Evolutionary conservation across 306 rosid genomes (phyloP), one percentile per base, ranked within the genome.

Genomic region (Aeschynomene evenia): DNA sequence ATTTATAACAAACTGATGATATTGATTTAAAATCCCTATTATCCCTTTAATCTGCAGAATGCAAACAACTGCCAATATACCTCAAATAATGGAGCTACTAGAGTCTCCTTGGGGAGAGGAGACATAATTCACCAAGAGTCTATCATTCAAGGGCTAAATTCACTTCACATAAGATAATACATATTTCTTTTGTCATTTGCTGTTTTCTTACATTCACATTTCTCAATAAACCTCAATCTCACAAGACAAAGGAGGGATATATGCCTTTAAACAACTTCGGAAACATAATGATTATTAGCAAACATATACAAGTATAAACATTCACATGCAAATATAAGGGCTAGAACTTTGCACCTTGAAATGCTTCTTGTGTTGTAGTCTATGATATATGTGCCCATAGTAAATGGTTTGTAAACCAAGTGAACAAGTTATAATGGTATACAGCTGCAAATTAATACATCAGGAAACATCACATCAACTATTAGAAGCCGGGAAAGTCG

Each of bases 341-440:
- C 20, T 29, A 71, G 33, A 52, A 63, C 13, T 43, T 52, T 49
- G 37, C 66, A 89, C 98, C 98, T 82, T 67, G 58, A 60, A 56
- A 61, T 72, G 88, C 39, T 34, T 77, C 46, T 73, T 56, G 72
- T 29, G 54, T 65, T 78, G 78, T 60, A 74, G 70, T 48, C 61
- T 81, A 63, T 79, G 90, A 86, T 84, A 79, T 63, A 89, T 66
- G 77, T 74, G 37, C 20, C 75, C 77, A 52, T 84, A 92, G 82
- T 83, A 87, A 53, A 86, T 53, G 77, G 88, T 11, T 83, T 92
- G 98, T 48, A 59, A 64, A 58, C 79, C 19, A 65, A 92, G 91
- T 66, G 39, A 66, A 51, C 68, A 8, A 50, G 95, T 87, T 68
- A 87, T 87, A 15, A 83, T 8, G 20, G 89, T 78, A 76, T 92